phyloP scores from a whole-genome alignment of 805 yeast genomes.

The Starmerella stigmatis region DNA sequence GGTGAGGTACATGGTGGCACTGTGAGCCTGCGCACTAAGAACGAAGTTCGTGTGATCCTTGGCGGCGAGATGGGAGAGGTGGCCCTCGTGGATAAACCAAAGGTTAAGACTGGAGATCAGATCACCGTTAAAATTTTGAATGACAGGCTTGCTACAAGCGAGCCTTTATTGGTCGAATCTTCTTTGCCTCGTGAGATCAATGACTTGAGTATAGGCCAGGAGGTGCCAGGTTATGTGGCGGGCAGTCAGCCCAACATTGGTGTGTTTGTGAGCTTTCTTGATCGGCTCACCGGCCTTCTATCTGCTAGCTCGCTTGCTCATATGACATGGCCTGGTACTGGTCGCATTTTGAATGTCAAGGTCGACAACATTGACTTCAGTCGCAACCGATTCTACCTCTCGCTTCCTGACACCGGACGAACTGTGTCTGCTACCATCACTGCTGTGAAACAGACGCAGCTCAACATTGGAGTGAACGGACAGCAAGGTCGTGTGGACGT shows the following conservation, averaged over 20 bases:
- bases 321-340: conserved; percentile 45
- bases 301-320: conserved; percentile 41
- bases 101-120: conserved; percentile 48
- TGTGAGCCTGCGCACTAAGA: conserved; percentile 66
- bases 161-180: conserved; percentile 55
- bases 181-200: conserved; percentile 48
- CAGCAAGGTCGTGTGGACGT: conserved; percentile 74
- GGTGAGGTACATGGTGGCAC: conserved; percentile 12
- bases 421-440: conserved; percentile 36
- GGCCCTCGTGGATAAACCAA: conserved; percentile 27
- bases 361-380: conserved; percentile 60
- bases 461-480: conserved; percentile 66
- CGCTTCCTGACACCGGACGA: conserved; percentile 7
- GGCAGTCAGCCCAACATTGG: conserved; percentile 65
- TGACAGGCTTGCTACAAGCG: conserved; percentile 49
- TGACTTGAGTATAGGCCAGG: conserved; percentile 45
- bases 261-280: conserved; percentile 67
- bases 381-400: conserved; percentile 52
- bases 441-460: conserved; percentile 58
- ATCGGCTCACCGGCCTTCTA: conserved; percentile 66
- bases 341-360: conserved; percentile 29
- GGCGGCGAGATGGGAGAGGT: conserved; percentile 56
- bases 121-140: conserved; percentile 56
- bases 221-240: conserved; percentile 63
- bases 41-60: conserved; percentile 57